A percentile compares a stretch with the other conserved stretches of the same genome.
Evolutionary conservation across 345 rosid genomes (phyloP).

Genomic region (Triadica sebifera): DNA sequence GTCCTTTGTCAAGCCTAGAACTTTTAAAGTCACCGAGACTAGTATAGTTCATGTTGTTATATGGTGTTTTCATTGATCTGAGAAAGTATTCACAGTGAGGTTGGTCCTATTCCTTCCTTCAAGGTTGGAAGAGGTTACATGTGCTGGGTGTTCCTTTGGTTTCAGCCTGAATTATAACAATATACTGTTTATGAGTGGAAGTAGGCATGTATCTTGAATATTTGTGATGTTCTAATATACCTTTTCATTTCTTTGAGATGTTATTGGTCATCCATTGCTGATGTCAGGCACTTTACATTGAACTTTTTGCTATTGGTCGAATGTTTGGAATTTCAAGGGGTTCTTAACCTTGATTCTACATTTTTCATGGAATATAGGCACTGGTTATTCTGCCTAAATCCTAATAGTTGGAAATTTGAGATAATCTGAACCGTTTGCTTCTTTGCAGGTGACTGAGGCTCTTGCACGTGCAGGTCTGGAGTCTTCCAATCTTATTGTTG

Average conservation of each 20-base stretch:
- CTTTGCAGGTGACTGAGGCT: slow-evolving; percentile 31
- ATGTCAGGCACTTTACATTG: background rate
- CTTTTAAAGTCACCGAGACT: background rate
- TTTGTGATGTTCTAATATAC: background rate
- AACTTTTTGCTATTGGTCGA: background rate
- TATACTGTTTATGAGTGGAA: background rate
- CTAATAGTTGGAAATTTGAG: background rate
- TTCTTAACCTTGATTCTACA: background rate
- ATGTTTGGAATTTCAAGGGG: background rate
- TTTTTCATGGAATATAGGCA: background rate
- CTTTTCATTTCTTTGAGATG: background rate
- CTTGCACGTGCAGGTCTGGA: slow-evolving; percentile 34
- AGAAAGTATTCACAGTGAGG: no score
- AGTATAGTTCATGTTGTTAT: background rate
- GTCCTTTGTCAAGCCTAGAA: background rate
- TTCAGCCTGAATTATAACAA: background rate
- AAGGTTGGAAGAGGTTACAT: background rate
- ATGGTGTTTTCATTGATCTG: background rate
- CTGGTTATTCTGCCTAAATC: background rate
- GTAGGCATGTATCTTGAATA: no score
- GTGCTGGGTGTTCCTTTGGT: background rate
- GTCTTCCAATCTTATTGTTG: slow-evolving; percentile 37
- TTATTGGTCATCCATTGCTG: background rate
- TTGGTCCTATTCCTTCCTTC: no score
- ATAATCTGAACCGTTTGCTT: background rate